Evolutionary conservation across 2,329 filamentous ascomycete species (phyloP), one percentile per base, ranked within the genome.

Genomic region (Lecanoromycetidae sp.): DNA sequence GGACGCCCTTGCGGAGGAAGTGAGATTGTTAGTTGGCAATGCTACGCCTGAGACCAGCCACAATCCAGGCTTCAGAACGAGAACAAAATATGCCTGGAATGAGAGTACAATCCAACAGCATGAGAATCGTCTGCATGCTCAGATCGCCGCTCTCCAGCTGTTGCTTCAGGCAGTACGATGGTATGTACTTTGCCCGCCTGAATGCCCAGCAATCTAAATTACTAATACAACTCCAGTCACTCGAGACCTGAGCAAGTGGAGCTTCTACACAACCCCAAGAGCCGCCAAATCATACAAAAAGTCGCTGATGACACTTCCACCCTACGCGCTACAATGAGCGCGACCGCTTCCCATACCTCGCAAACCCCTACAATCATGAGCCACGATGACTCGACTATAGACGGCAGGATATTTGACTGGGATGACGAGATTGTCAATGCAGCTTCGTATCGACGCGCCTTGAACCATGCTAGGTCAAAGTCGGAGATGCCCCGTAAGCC

Each of bases 161-260:
- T 52, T 67, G 40, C 52, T 66, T 19, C 62, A 66, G 48, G 62
- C 61, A 26, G 63, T 60, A 37, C 61, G 65, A 56, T 65, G 63
- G 64, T 66, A 44, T 19, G 52, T 54, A 5, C 23, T 41, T 25
- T 10, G 6, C 4, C 5, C n/a, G 12, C 3, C 25, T 40, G 10
- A 17, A 5, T 13, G 4, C 13, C 30, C 30, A 19, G 25, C 22
- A 1, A n/a, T 9, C 12, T n/a, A n/a, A n/a, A n/a, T n/a, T 27
- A 10, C 26, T 48, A 13, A 48, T 19, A 10, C 13, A 25, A 46
- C 64, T 61, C 50, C 60, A 57, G 40, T 58, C 62, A 5, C 57
- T 58, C 2, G 55, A 59, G 29, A 32, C 46, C 37, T 8, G 63
- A 65, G 43, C 63, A 66, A 52, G 48, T 61, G 20, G 57, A 59